Evolutionary conservation across 805 yeast species (phyloP), one percentile per base, ranked within the genome.

Genomic region (Candida caryicola): DNA sequence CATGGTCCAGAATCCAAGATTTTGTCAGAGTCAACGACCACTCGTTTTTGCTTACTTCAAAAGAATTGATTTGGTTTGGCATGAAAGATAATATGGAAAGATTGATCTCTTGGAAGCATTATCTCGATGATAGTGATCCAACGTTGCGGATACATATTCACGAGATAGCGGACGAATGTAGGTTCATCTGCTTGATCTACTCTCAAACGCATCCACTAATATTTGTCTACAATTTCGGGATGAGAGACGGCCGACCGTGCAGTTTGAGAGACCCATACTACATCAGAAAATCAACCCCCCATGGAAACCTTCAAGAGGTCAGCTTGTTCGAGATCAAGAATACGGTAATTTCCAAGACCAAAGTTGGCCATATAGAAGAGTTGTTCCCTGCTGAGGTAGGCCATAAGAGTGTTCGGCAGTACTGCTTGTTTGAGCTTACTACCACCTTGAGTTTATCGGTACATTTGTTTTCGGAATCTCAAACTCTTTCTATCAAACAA

Each of bases 71-170:
- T 0, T 63, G 89, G 70, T 48, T 82, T 14, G 64, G 59, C 54
- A 13, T 59, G 61, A 9, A 41, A 1, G 51, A 45, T 6, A 57
- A 60, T 3, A 52, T 77, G n/a, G 60, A 60, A 21, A 68, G 84
- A 40, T 42, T 76, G 2, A 50, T 87, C 1, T 74, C 90, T 0
- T 85, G 95, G 90, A 82, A 81, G 43, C 96, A 88, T 57, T 75
- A 62, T 43, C 57, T 84, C 16, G 71, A 73, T 30, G 67, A 73
- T 5, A 45, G 55, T 1, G 95, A 86, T 47, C 71, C 74, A 1
- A 36, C 47, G 10, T 16, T 36, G 26, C 17, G 25, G 36, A 39
- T 83, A 37, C 45, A 55, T 2, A 52, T 71, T 2, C 53, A 60
- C 9, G 37, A 50, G 7, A 29, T 55, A 3, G 49, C 47, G 9